phyloP scores from a whole-genome alignment of 2,329 filamentous ascomycete species.

The Daldinia sp. region DNA sequence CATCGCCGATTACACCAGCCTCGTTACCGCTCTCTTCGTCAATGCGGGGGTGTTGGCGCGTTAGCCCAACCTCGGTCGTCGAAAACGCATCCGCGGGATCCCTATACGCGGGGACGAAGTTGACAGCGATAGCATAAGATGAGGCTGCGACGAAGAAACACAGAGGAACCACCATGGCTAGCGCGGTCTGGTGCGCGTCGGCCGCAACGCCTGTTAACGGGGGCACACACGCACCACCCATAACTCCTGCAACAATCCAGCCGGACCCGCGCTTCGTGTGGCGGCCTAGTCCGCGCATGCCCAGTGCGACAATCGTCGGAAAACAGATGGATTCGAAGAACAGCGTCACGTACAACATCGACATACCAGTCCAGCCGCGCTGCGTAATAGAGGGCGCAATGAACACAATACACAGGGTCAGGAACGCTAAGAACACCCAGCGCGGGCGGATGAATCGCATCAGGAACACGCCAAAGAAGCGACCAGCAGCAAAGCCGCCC shows the following conservation, averaged over 20 bases:
- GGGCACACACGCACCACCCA: slow-evolving; percentile 79
- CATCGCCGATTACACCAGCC: slow-evolving; percentile 37
- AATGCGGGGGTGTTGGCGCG: slow-evolving; percentile 2
- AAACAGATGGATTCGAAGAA: slow-evolving; percentile 88
- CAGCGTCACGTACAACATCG: slow-evolving; percentile 76
- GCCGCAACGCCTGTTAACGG: slow-evolving; percentile 77
- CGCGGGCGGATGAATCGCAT: slow-evolving; percentile 77
- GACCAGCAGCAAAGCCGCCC: slow-evolving; percentile 77
- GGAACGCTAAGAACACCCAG: slow-evolving; percentile 74
- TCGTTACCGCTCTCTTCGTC: slow-evolving; percentile 43
- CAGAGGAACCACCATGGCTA: slow-evolving; percentile 76
- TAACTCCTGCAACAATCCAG: slow-evolving; percentile 77
- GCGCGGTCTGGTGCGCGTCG: slow-evolving; percentile 69
- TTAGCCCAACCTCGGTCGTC: slow-evolving; percentile 59
- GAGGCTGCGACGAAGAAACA: slow-evolving; percentile 68
- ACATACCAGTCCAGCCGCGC: slow-evolving; percentile 61
- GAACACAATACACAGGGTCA: slow-evolving; percentile 75
- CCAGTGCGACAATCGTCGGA: slow-evolving; percentile 82
- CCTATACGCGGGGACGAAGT: slow-evolving; percentile 74
- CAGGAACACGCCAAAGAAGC: slow-evolving; percentile 74
- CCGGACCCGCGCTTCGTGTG: slow-evolving; percentile 83
- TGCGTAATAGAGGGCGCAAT: slow-evolving; percentile 62
- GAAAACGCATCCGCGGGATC: slow-evolving; percentile 71
- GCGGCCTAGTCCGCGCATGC: slow-evolving; percentile 79
- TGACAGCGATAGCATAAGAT: slow-evolving; percentile 70